A percentile compares a stretch with the other conserved stretches of the same genome.
Evolutionary conservation across 495 filamentous ascomycete genomes (phyloP).

Genomic region (Talaromyces nanjingensis): DNA sequence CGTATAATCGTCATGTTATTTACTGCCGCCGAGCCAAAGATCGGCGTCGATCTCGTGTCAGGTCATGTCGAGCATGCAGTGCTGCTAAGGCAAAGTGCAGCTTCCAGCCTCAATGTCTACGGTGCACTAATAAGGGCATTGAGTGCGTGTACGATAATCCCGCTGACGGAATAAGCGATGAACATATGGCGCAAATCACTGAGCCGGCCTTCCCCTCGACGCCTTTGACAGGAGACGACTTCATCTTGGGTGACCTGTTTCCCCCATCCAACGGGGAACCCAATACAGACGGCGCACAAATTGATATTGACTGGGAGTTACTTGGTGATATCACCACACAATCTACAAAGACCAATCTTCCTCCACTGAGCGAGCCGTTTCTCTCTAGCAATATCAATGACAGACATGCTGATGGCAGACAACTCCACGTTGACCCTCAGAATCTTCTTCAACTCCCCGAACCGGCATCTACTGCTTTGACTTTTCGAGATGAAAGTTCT

Average conservation of each 20-base stretch:
- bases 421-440: background rate
- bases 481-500: background rate
- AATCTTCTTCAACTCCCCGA: background rate
- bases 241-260: background rate
- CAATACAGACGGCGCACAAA: background rate
- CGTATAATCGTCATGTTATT: background rate
- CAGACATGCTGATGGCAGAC: too few species aligned
- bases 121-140: background rate
- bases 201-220: background rate
- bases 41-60: background rate
- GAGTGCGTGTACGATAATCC: background rate
- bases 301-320: background rate
- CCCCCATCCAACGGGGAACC: background rate
- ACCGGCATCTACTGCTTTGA: background rate
- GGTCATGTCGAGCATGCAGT: constrained; percentile 3
- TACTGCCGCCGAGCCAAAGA: constrained; percentile 2
- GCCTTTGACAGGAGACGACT: background rate
- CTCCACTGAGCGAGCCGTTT: background rate
- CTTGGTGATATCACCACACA: background rate
- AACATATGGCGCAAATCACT: background rate
- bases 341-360: background rate
- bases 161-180: background rate
- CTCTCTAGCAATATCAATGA: background rate
- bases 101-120: background rate
- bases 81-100: background rate